These are phyloP conservation scores for Aspergillus amoenus DNA, from an alignment of 2,329 filamentous ascomycete species.

Conservation along the genomic window DNA sequence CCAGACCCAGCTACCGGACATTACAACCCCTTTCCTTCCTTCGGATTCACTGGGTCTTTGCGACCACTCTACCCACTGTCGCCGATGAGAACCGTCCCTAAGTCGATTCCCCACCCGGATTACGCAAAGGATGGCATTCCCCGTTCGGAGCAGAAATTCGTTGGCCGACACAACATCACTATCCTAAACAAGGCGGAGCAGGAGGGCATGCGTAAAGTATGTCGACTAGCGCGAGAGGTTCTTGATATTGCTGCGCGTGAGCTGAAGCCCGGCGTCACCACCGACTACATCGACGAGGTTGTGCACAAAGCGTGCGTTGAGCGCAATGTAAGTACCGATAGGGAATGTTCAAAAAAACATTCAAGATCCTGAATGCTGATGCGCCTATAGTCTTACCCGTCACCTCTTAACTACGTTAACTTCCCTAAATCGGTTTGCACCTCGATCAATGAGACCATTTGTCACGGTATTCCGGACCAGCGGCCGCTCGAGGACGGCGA, in stretches of 20 bases:
- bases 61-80: constrained; percentile 88
- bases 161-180: constrained; percentile 76
- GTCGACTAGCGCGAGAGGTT: constrained; percentile 82
- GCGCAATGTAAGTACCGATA: constrained; percentile 67
- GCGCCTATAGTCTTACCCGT: constrained; percentile 77
- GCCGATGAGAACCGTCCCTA: constrained; percentile 68
- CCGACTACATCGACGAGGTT: constrained; percentile 90
- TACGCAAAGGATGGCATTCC: constrained; percentile 84
- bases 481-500: constrained; percentile 85
- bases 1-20: constrained; percentile 84
- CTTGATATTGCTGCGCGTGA: constrained; percentile 86
- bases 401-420: constrained; percentile 89
- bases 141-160: constrained; percentile 62
- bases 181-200: constrained; percentile 77
- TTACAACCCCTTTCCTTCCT: constrained; percentile 91
- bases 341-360: no score
- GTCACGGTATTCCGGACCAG: constrained; percentile 95
- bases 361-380: constrained; percentile 15
- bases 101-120: constrained; percentile 78
- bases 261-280: constrained; percentile 86
- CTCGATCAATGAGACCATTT: constrained; percentile 95
- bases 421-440: constrained; percentile 99
- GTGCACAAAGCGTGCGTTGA: constrained; percentile 95
- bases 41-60: constrained; percentile 74
- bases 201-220: constrained; percentile 90